Evolutionary conservation across 2,329 filamentous ascomycete species (phyloP).

Genomic region (Colletotrichum aenigma): DNA sequence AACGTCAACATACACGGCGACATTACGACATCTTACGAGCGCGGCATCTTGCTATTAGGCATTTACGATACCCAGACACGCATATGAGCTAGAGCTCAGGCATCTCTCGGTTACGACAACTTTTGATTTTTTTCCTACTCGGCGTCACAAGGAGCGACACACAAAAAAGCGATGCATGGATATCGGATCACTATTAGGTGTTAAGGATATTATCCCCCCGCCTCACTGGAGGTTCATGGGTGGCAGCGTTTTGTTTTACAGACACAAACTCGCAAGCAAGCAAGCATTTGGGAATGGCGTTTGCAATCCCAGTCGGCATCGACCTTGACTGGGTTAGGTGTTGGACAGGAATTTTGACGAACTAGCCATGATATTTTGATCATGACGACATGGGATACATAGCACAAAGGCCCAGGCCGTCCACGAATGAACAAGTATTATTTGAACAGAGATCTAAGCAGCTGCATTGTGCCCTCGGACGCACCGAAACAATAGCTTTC

Average conservation of each 20-base stretch:
- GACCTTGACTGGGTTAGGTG: neutral
- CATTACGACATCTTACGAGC: neutral
- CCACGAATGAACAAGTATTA: neutral
- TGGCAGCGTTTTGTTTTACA: neutral
- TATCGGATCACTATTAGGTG: conserved; percentile 14
- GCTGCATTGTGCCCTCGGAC: neutral
- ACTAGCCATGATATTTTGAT: neutral
- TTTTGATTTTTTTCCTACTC: neutral
- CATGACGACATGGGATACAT: neutral
- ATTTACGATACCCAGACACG: conserved; percentile 24
- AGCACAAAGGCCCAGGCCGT: neutral
- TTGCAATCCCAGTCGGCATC: neutral
- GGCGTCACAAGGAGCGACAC: neutral
- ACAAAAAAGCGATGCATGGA: neutral
- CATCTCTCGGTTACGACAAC: neutral
- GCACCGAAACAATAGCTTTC: neutral
- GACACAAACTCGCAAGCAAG: neutral
- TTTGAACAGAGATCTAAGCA: neutral
- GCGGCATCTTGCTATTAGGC: conserved; percentile 24
- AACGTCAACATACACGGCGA: neutral
- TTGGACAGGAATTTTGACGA: neutral
- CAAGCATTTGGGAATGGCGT: neutral
- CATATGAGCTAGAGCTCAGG: conserved; percentile 2
- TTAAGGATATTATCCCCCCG: neutral
- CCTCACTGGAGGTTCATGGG: neutral